Conservation (phyloP, 345 rosid species). For the Anacardium occidentale region DNA sequence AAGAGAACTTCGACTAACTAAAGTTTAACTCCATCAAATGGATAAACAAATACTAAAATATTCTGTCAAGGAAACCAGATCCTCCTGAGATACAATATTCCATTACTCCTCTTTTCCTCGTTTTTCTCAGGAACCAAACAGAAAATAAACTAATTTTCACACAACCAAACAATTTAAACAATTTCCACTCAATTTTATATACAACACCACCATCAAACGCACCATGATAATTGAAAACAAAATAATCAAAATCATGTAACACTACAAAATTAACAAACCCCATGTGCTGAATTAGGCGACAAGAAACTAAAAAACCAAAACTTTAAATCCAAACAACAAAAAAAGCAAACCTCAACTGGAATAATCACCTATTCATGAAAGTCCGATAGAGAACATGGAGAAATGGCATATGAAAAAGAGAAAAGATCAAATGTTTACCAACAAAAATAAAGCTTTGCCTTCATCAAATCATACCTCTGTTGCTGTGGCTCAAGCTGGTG, state of each 20-base stretch:
- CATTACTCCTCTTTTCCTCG: neutral
- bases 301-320: neutral
- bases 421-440: conserved; percentile 4
- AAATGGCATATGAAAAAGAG: conserved; percentile 10
- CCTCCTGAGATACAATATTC: conserved; percentile 5
- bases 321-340: conserved; percentile 11
- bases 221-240: neutral
- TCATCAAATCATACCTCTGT: conserved; percentile 26
- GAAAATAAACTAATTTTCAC: conserved; percentile 1
- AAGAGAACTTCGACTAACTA: conserved; percentile 13
- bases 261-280: conserved; percentile 8
- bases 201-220: neutral
- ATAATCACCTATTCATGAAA: neutral
- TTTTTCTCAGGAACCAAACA: neutral
- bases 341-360: neutral
- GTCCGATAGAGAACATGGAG: neutral
- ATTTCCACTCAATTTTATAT: neutral
- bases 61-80: conserved; percentile 1
- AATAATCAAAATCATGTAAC: neutral
- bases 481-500: conserved; percentile 9
- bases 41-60: neutral
- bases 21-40: conserved; percentile 7
- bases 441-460: neutral
- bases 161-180: neutral
- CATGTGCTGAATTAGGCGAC: conserved; percentile 14